Evolutionary conservation across 1,139 yeast genomes (phyloP).

Genomic region (Pichia norvegensis): DNA sequence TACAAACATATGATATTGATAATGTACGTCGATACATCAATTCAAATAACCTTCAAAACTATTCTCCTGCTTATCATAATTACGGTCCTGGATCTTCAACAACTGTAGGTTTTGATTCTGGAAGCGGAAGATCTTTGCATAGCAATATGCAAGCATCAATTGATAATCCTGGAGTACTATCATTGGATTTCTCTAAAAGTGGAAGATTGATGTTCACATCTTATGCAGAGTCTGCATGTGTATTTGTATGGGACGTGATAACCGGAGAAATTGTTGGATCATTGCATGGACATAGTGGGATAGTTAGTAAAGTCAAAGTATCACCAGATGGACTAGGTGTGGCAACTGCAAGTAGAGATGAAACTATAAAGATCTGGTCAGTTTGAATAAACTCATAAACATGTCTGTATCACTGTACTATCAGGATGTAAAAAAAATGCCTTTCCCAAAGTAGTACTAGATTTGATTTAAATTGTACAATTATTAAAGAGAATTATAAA

Average conservation of each 20-base stretch:
- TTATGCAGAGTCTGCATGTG: slow-evolving; percentile 60
- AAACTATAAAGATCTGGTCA: slow-evolving; percentile 58
- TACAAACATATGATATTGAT: slow-evolving; percentile 44
- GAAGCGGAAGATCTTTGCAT: slow-evolving; percentile 15
- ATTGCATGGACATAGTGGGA: slow-evolving; percentile 44
- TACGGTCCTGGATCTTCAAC: slow-evolving; percentile 1
- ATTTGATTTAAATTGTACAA: not conserved
- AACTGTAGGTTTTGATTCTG: slow-evolving; percentile 2
- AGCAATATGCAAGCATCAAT: slow-evolving; percentile 31
- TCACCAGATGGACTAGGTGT: slow-evolving; percentile 72
- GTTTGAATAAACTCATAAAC: slow-evolving; percentile 8
- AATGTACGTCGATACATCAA: slow-evolving; percentile 12
- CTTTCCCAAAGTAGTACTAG: too few species aligned
- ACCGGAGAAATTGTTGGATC: slow-evolving; percentile 59
- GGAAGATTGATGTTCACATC: slow-evolving; percentile 73
- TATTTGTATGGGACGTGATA: slow-evolving; percentile 73
- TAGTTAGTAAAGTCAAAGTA: slow-evolving; percentile 55
- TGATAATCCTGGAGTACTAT: slow-evolving; percentile 57
- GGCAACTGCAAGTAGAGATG: slow-evolving; percentile 67
- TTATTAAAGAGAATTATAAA: not conserved
- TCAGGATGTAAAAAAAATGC: too few species aligned
- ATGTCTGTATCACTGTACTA: not conserved
- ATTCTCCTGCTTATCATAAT: slow-evolving; percentile 6
- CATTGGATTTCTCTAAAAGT: slow-evolving; percentile 66
- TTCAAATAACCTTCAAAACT: slow-evolving; percentile 8